Percentiles rank a stretch among this genome's conserved stretches.
Conservation (phyloP, 2,329 filamentous ascomycete genomes). For the Nannizzia gypsea region DNA sequence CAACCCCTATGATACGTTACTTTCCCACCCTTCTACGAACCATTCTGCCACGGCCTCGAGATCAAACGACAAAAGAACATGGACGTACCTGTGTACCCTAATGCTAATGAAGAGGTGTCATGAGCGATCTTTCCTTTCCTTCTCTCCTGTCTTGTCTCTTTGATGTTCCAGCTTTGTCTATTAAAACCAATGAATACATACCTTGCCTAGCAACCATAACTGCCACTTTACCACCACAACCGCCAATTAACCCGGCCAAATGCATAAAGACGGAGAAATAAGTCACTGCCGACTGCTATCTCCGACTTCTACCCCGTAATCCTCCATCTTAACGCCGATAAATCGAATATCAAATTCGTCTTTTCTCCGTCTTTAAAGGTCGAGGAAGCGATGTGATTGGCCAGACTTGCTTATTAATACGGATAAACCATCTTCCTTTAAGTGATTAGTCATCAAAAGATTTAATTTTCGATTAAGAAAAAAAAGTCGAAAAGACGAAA, state of each 20-base stretch:
- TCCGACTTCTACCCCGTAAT: neutral
- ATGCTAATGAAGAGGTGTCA: conserved; percentile 4
- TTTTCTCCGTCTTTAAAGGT: neutral
- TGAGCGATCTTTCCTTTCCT: neutral
- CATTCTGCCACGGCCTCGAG: neutral
- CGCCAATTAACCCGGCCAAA: neutral
- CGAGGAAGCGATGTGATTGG: neutral
- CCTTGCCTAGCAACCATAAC: neutral
- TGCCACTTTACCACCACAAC: neutral
- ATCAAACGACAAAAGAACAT: conserved; percentile 1
- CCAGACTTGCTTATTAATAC: neutral
- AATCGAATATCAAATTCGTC: neutral
- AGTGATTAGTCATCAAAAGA: neutral
- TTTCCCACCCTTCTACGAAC: neutral
- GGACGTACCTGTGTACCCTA: conserved; percentile 3
- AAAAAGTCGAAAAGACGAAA: too few species aligned
- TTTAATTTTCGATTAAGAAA: neutral
- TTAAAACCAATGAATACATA: neutral
- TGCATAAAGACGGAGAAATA: neutral
- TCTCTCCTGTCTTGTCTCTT: neutral
- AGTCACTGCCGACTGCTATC: neutral
- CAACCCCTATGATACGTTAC: neutral
- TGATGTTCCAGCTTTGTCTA: neutral
- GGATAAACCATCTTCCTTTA: neutral
- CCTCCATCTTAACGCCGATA: neutral